Evolutionary conservation across 1,284 basidiomycete genomes (phyloP).

Genomic region (Tranzscheliella williamsii): DNA sequence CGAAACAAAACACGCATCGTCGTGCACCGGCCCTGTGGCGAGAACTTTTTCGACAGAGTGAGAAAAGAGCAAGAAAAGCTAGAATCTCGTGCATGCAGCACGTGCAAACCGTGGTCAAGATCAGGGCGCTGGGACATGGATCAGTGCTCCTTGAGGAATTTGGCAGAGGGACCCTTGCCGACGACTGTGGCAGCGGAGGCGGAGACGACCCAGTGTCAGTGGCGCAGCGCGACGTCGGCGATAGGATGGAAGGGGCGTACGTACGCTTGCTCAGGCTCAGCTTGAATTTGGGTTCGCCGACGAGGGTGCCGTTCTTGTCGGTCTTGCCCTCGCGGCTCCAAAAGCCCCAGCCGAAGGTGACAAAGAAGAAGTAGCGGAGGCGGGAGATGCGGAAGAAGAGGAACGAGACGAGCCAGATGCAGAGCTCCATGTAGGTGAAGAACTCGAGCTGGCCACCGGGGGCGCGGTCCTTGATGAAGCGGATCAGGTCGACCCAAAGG

Average conservation of each 20-base stretch:
- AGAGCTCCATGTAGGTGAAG: conserved; percentile 70
- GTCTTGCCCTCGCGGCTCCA: conserved; percentile 40
- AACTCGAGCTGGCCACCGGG: conserved; percentile 68
- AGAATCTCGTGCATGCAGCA: too few species aligned
- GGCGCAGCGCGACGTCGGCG: background rate
- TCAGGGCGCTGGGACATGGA: too few species aligned
- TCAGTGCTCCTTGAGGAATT: conserved; percentile 30
- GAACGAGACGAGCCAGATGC: conserved; percentile 54
- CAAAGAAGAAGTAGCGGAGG: conserved; percentile 53
- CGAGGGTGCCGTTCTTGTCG: conserved; percentile 31
- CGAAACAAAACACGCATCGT: too few species aligned
- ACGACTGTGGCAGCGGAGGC: conserved; percentile 1
- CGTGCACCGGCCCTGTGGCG: too few species aligned
- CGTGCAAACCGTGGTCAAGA: too few species aligned
- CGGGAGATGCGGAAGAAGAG: conserved; percentile 39
- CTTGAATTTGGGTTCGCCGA: conserved; percentile 40
- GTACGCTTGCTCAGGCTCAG: conserved; percentile 38
- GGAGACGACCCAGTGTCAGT: background rate
- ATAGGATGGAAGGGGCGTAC: background rate
- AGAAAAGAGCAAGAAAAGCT: too few species aligned
- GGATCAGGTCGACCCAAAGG: conserved; percentile 69
- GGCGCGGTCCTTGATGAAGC: conserved; percentile 68
- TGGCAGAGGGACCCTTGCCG: conserved; percentile 27
- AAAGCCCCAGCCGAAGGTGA: conserved; percentile 52
- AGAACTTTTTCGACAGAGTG: too few species aligned